Percentiles rank a stretch among this genome's conserved stretches.
Conservation (phyloP, 1,284 basidiomycete species). For the Austroboletus niveus region DNA sequence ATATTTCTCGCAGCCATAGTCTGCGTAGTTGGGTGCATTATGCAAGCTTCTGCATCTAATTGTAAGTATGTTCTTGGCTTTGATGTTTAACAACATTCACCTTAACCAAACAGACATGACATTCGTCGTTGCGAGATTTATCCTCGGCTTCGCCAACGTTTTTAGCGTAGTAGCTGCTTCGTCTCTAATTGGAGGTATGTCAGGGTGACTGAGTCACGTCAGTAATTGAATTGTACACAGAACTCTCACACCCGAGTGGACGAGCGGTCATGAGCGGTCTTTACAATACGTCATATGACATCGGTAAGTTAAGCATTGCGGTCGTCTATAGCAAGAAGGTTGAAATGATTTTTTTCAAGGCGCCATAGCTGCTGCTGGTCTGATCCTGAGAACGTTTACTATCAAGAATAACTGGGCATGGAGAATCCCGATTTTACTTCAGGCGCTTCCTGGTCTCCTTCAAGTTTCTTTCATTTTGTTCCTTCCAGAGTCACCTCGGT, state of each 20-base stretch:
- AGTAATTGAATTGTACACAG: slow-evolving; percentile 2
- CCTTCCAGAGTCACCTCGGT: slow-evolving; percentile 60
- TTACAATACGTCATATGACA: slow-evolving; percentile 6
- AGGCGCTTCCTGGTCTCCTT: slow-evolving; percentile 49
- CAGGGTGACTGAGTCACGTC: neutral
- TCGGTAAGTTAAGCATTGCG: slow-evolving; percentile 6
- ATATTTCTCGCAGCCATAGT: slow-evolving; percentile 18
- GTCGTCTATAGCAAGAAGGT: neutral
- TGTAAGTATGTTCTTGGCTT: slow-evolving; percentile 4
- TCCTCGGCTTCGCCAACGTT: slow-evolving; percentile 12
- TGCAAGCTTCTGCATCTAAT: slow-evolving; percentile 20
- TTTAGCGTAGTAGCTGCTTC: slow-evolving; percentile 14
- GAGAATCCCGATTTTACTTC: slow-evolving; percentile 36
- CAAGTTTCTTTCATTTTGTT: slow-evolving; percentile 48
- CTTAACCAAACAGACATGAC: slow-evolving; percentile 10
- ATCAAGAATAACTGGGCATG: slow-evolving; percentile 47
- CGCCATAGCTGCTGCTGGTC: slow-evolving; percentile 19
- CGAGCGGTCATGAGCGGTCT: slow-evolving; percentile 14
- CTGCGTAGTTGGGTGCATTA: slow-evolving; percentile 10
- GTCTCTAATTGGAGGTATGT: slow-evolving; percentile 18
- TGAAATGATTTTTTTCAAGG: slow-evolving; percentile 2
- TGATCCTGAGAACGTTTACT: slow-evolving; percentile 48
- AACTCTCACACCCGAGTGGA: slow-evolving; percentile 24
- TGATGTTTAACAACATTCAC: neutral
- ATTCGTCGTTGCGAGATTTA: slow-evolving; percentile 20